Evolutionary conservation across 2,329 filamentous ascomycete species (phyloP).

Genomic region (Aspergillus ibericus): DNA sequence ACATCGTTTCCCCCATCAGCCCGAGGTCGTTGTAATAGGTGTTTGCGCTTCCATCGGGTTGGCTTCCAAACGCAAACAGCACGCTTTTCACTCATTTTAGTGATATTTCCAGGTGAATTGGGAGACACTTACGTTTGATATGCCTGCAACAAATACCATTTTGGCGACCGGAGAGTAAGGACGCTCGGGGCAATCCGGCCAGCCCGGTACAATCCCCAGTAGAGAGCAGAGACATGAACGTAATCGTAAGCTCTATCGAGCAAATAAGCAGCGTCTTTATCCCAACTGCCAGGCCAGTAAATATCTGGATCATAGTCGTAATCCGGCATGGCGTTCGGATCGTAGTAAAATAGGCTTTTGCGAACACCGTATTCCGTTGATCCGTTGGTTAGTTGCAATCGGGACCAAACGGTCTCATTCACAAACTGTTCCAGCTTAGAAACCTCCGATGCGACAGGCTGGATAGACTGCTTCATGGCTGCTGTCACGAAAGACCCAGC

Average conservation of each 20-base stretch:
- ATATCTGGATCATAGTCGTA: constrained; percentile 48
- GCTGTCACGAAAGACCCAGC: constrained; percentile 58
- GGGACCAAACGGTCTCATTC: constrained; percentile 52
- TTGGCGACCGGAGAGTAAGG: constrained; percentile 45
- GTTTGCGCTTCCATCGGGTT: not conserved
- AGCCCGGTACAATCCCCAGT: constrained; percentile 60
- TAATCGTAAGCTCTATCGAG: constrained; percentile 60
- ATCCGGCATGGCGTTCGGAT: constrained; percentile 44
- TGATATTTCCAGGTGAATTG: constrained; percentile 22
- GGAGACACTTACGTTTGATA: constrained; percentile 44
- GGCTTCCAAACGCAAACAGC: not conserved
- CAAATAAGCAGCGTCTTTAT: constrained; percentile 46
- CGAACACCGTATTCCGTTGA: constrained; percentile 48
- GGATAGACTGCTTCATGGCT: constrained; percentile 55
- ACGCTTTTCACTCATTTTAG: not conserved
- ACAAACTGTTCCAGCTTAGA: constrained; percentile 57
- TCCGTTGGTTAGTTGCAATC: constrained; percentile 43
- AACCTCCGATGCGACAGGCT: constrained; percentile 53
- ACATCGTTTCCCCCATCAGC: constrained; percentile 62
- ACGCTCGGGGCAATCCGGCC: constrained; percentile 52
- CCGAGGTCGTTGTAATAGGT: constrained; percentile 29
- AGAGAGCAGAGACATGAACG: constrained; percentile 56
- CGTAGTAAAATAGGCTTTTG: constrained; percentile 60
- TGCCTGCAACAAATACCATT: constrained; percentile 58
- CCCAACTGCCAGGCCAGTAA: constrained; percentile 55